A percentile compares a stretch with the other conserved stretches of the same genome.
These are phyloP conservation scores for Conringia planisiliqua DNA, from an alignment of 345 rosid species.

Conservation along the genomic window DNA sequence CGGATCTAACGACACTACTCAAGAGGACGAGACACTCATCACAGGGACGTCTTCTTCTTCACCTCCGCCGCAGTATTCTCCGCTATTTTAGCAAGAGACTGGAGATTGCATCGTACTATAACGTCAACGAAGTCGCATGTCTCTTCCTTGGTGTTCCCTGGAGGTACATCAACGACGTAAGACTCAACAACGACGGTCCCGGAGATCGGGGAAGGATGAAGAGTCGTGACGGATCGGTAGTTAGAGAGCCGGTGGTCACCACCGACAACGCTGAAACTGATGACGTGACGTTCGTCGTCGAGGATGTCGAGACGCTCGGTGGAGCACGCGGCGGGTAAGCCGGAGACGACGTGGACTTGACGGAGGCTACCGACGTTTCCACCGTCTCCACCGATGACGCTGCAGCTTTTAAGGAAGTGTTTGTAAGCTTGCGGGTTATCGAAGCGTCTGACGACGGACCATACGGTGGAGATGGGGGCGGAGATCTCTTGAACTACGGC, in stretches of 20 bases:
- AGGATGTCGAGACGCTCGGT: constrained; percentile 64
- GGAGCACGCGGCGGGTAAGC: constrained; percentile 60
- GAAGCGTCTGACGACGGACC: constrained; percentile 75
- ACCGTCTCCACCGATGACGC: constrained; percentile 56
- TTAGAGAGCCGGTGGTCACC: constrained; percentile 64
- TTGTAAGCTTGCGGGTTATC: constrained; percentile 75
- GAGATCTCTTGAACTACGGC: constrained; percentile 53
- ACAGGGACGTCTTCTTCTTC: constrained; percentile 18
- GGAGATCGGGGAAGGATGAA: constrained; percentile 46
- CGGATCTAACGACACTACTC: constrained; percentile 21
- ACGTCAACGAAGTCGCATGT: constrained; percentile 71
- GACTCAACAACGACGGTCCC: constrained; percentile 83
- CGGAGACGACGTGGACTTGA: constrained; percentile 60
- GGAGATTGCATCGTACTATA: constrained; percentile 76
- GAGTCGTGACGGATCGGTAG: constrained; percentile 65
- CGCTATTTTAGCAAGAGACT: constrained; percentile 68
- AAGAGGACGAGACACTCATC: constrained; percentile 1
- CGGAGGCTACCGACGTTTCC: constrained; percentile 61
- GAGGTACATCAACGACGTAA: constrained; percentile 79
- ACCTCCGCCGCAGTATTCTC: constrained; percentile 40
- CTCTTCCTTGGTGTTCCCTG: constrained; percentile 77
- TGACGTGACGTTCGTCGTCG: constrained; percentile 63
- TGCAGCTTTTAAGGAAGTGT: constrained; percentile 67
- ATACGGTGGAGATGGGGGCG: constrained; percentile 61
- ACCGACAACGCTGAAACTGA: constrained; percentile 64